Conservation (phyloP, 2,329 filamentous ascomycete species). For the Hysterium pulicare region DNA sequence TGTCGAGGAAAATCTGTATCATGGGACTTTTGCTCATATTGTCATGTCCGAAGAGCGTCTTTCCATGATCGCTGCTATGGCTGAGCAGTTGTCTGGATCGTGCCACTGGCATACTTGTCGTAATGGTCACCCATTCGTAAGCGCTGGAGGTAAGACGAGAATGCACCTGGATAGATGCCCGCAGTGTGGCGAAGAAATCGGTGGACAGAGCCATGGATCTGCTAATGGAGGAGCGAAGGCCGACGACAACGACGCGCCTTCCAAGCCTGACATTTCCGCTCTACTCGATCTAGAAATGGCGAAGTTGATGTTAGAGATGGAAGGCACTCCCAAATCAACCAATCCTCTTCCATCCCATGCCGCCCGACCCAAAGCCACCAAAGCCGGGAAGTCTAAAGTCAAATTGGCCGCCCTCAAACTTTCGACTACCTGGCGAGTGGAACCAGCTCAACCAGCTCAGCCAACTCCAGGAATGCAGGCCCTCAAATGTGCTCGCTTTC, state of each 20-base stretch:
- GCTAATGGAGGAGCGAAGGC: no score
- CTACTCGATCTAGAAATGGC: no score
- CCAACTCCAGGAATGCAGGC: conserved; percentile 92
- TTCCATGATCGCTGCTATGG: conserved; percentile 35
- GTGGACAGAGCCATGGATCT: no score
- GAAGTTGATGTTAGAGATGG: no score
- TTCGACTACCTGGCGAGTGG: conserved; percentile 78
- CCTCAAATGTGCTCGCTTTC: conserved; percentile 87
- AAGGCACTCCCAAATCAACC: no score
- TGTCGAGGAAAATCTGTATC: conserved; percentile 46
- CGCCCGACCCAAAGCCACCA: conserved; percentile 35
- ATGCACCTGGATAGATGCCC: no score
- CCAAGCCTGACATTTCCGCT: no score
- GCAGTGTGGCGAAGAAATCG: no score
- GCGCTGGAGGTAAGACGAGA: no score
- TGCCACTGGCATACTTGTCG: conserved; percentile 56
- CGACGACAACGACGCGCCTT: no score
- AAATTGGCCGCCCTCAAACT: conserved; percentile 90
- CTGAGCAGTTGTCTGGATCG: conserved; percentile 33
- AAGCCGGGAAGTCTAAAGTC: conserved; percentile 62
- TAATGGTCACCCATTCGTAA: conserved; percentile 39
- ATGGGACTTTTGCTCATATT: conserved; percentile 46
- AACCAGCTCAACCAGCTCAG: conserved; percentile 83
- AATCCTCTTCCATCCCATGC: conserved; percentile 30
- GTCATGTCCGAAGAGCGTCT: conserved; percentile 34